phyloP scores from a whole-genome alignment of 345 rosid genomes.

The Acer campestre region DNA sequence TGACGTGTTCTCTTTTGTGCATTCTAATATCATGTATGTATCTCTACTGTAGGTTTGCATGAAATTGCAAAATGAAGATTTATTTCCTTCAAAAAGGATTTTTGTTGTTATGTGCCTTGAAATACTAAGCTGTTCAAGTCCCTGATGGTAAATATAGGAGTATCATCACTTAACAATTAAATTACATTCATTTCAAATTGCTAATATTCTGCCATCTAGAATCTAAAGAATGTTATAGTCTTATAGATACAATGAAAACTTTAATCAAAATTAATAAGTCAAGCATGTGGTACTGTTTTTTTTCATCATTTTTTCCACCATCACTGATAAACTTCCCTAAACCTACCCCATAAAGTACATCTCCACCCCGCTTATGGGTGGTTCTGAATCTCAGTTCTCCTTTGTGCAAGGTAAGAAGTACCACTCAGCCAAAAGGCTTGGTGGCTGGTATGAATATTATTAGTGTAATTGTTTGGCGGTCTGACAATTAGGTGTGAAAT shows the following conservation, averaged over 20 bases:
- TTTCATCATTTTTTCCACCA: background rate
- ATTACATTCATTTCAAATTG: background rate
- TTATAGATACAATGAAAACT: background rate
- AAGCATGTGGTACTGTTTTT: background rate
- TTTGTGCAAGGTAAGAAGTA: background rate
- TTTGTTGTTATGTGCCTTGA: background rate
- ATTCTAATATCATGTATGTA: background rate
- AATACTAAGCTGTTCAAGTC: background rate
- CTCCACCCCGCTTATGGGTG: background rate
- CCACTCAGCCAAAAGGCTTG: background rate
- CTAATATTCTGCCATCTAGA: background rate
- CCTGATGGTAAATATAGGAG: background rate
- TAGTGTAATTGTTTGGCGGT: background rate
- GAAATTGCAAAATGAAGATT: background rate
- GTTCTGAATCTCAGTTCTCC: background rate
- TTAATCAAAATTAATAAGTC: background rate
- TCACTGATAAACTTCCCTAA: background rate
- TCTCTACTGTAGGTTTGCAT: background rate
- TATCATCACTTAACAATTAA: background rate
- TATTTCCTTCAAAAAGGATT: background rate
- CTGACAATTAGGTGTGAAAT: background rate
- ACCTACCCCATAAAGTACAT: background rate
- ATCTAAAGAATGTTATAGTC: background rate
- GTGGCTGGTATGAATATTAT: background rate
- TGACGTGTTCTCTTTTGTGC: background rate